Evolutionary conservation across 805 yeast species (phyloP).

Genomic region (Ogataea salicorniae): DNA sequence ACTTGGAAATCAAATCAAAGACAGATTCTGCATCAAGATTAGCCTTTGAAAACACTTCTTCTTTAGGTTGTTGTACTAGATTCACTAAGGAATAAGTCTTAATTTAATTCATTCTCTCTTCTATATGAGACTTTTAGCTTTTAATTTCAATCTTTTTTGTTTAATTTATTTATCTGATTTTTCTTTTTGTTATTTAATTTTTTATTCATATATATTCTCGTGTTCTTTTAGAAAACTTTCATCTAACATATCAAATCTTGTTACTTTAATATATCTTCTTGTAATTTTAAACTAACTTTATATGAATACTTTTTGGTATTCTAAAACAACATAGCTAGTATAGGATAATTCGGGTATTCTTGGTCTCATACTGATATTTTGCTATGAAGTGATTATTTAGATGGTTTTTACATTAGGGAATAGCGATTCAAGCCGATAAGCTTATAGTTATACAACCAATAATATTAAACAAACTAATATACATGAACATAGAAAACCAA

Average conservation of each 20-base stretch:
- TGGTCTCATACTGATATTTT: no score
- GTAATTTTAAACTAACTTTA: no score
- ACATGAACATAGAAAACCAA: not conserved
- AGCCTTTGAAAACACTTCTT: conserved; percentile 39
- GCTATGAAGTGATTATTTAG: no score
- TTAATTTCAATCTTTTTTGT: not conserved
- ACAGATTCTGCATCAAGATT: conserved; percentile 47
- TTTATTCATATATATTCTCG: not conserved
- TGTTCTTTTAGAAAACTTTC: not conserved
- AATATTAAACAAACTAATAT: not conserved
- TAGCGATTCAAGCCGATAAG: no score
- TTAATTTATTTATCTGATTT: not conserved
- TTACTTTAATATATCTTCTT: not conserved
- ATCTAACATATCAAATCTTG: not conserved
- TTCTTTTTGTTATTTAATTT: not conserved
- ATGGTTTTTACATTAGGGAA: no score
- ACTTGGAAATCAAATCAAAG: conserved; percentile 36
- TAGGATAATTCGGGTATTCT: no score
- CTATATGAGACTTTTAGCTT: not conserved
- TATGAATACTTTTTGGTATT: no score
- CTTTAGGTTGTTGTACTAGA: conserved; percentile 28
- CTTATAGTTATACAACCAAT: not conserved
- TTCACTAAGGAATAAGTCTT: conserved; percentile 14
- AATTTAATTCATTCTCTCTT: not conserved
- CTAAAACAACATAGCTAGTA: no score